These are phyloP conservation scores for Solanum hybrid DNA, from an alignment of 305 asterid genomes.

Conservation along the genomic window DNA sequence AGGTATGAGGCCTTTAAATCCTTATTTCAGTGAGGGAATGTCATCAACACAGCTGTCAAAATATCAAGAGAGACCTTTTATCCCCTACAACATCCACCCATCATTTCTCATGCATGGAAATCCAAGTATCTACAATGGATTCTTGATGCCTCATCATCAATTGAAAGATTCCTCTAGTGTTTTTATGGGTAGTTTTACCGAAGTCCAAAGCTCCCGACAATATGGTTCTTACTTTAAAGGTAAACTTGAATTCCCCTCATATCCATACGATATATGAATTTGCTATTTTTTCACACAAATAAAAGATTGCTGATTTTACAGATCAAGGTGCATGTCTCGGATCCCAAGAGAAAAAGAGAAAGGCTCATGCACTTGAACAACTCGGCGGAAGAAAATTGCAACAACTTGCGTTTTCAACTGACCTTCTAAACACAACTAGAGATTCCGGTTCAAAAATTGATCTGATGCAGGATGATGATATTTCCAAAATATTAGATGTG, in stretches of 20 bases:
- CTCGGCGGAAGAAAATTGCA: background rate
- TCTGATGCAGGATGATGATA: background rate
- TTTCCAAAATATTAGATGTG: background rate
- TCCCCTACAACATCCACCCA: conserved; percentile 40
- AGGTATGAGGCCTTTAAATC: conserved; percentile 1
- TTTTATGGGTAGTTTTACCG: conserved; percentile 8
- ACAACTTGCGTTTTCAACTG: background rate
- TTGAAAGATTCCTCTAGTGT: conserved; percentile 12
- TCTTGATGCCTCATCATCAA: conserved; percentile 18
- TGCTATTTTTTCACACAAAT: background rate
- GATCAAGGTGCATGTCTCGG: conserved; percentile 9
- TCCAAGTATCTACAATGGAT: conserved; percentile 14
- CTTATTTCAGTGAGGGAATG: background rate
- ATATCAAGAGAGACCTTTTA: conserved; percentile 28
- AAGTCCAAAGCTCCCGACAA: conserved; percentile 26
- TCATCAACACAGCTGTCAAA: background rate
- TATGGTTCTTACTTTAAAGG: conserved; percentile 8
- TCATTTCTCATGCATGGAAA: conserved; percentile 24
- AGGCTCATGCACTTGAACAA: background rate
- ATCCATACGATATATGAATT: background rate
- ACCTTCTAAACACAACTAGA: background rate
- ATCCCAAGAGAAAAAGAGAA: background rate
- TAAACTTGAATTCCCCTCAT: background rate
- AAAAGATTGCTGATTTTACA: background rate
- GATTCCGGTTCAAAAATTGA: background rate